Evolutionary conservation across 2,329 filamentous ascomycete genomes (phyloP).

Genomic region (Neonectria hederae): DNA sequence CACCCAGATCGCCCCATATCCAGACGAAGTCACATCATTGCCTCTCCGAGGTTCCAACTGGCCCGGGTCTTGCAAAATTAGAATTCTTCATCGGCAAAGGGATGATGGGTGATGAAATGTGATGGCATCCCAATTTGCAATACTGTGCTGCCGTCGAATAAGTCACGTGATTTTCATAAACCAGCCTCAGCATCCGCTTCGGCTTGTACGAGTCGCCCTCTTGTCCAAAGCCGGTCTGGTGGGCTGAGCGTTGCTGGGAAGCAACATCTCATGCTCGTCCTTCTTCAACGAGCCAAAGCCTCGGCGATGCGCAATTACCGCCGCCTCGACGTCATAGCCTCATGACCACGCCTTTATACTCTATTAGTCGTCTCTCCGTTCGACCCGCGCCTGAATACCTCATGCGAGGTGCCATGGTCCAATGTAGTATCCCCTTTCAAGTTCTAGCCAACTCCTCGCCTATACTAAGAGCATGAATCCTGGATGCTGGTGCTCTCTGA

Average conservation of each 20-base stretch:
- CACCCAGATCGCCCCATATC: conserved; percentile 21
- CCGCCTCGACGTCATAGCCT: not conserved
- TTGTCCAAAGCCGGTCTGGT: not conserved
- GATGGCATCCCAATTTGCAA: not conserved
- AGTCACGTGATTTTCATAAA: conserved; percentile 28
- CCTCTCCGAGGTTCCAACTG: conserved; percentile 10
- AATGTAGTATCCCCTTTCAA: not conserved
- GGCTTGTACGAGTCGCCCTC: not conserved
- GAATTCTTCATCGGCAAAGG: not conserved
- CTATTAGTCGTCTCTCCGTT: not conserved
- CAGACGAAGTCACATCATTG: conserved; percentile 14
- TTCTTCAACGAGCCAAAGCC: not conserved
- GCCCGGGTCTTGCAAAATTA: not conserved
- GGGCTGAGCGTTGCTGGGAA: not conserved
- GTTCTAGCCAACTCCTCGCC: not conserved
- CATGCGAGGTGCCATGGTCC: conserved; percentile 3
- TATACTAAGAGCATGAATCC: not conserved
- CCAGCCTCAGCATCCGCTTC: not conserved
- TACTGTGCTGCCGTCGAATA: not conserved
- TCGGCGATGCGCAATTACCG: not conserved
- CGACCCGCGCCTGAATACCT: not conserved
- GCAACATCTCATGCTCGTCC: not conserved
- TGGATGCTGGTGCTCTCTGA: not conserved
- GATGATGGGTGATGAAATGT: not conserved
- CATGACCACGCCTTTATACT: not conserved